Percentiles rank a stretch among this genome's conserved stretches.
These are phyloP conservation scores for Kwoniella mangroviensis DNA, from an alignment of 768 basidiomycete species.

Conservation along the genomic window DNA sequence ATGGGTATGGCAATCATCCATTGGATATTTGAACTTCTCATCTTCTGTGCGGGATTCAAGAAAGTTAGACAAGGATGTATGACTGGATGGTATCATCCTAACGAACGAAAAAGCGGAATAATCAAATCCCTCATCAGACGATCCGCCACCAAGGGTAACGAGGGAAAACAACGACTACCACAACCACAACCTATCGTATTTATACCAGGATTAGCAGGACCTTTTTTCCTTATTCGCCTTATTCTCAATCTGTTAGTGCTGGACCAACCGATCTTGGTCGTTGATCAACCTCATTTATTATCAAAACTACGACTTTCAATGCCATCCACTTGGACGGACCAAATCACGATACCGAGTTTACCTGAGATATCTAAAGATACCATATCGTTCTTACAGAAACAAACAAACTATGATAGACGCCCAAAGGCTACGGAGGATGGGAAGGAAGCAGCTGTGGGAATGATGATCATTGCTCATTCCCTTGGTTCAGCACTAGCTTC, in stretches of 20 bases:
- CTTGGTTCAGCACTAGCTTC: slow-evolving; percentile 21
- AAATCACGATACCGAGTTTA: neutral
- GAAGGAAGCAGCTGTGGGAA: neutral
- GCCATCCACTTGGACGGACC: neutral
- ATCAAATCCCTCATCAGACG: too few species aligned
- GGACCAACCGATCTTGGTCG: slow-evolving; percentile 19
- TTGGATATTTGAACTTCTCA: slow-evolving; percentile 13
- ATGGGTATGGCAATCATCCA: neutral
- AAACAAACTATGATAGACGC: too few species aligned
- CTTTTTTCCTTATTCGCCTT: slow-evolving; percentile 14
- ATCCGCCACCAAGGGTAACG: too few species aligned
- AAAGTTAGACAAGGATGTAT: neutral
- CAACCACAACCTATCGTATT: slow-evolving; percentile 22
- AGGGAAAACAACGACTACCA: neutral
- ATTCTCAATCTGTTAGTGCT: slow-evolving; percentile 15
- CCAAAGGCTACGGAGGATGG: neutral
- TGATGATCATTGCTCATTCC: slow-evolving; percentile 29
- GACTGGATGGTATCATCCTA: neutral
- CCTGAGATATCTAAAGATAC: neutral
- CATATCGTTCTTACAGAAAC: neutral
- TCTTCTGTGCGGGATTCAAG: too few species aligned
- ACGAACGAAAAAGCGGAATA: too few species aligned
- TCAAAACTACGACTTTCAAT: neutral
- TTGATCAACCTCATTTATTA: slow-evolving; percentile 29
- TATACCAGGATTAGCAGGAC: slow-evolving; percentile 27